Conservation (phyloP, 2,329 filamentous ascomycete species). For the Trichoderma afroharzianum region DNA sequence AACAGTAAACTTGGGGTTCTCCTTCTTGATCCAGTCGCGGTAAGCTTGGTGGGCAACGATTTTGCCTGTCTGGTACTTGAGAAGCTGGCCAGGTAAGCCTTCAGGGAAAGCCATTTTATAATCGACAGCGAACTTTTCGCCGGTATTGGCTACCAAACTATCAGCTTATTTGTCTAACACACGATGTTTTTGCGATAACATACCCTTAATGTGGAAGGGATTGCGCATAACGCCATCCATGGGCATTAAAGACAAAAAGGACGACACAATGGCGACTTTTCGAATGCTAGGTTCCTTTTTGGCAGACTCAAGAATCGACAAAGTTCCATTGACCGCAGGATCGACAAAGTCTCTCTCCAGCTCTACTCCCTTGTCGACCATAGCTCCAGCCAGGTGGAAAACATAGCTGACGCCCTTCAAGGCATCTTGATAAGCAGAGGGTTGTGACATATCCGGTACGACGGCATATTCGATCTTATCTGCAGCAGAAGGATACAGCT, state of each 20-base stretch:
- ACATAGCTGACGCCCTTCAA: conserved; percentile 35
- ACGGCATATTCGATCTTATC: conserved; percentile 16
- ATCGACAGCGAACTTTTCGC: not conserved
- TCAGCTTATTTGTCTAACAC: not conserved
- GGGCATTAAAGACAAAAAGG: conserved; percentile 18
- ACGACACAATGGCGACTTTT: conserved; percentile 19
- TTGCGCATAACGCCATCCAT: not conserved
- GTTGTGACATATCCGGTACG: conserved; percentile 25
- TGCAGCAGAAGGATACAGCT: not conserved
- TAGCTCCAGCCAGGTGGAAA: conserved; percentile 26
- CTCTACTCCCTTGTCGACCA: conserved; percentile 18
- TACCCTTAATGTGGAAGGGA: conserved; percentile 11
- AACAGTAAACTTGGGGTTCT: conserved; percentile 13
- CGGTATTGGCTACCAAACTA: not conserved
- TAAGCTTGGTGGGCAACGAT: conserved; percentile 21
- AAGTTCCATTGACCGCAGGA: conserved; percentile 18
- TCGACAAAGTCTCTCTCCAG: conserved; percentile 19
- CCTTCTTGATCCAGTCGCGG: conserved; percentile 17
- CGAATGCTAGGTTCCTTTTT: conserved; percentile 1
- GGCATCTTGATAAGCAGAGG: conserved; percentile 35
- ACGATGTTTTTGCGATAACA: not conserved
- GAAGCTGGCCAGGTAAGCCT: not conserved
- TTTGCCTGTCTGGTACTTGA: conserved; percentile 20
- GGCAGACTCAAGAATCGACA: conserved; percentile 18
- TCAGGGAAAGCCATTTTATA: conserved; percentile 5